Evolutionary conservation across 257 asterid species (phyloP).

Genomic region (Solanum clarkiae): DNA sequence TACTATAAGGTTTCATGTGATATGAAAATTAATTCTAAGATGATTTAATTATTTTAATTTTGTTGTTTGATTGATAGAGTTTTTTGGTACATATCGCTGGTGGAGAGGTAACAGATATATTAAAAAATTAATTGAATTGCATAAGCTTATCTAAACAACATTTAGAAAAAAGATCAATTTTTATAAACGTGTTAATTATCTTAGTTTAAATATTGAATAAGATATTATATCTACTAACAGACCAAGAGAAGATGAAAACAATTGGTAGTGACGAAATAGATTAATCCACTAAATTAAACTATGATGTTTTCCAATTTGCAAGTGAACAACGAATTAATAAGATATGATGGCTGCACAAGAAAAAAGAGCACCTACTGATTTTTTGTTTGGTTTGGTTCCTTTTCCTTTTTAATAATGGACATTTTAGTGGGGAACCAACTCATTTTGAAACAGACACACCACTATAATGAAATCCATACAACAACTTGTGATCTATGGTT

Average conservation of each 20-base stretch:
- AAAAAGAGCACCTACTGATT: neutral
- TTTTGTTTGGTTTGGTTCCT: neutral
- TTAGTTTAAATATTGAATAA: too few species aligned
- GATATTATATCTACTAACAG: too few species aligned
- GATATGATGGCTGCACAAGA: neutral
- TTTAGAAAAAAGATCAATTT: too few species aligned
- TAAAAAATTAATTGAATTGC: too few species aligned
- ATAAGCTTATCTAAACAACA: too few species aligned
- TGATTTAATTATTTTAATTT: neutral
- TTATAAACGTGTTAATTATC: too few species aligned
- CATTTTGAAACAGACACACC: neutral
- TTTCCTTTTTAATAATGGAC: neutral
- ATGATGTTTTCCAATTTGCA: neutral
- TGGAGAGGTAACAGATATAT: neutral
- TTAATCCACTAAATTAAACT: neutral
- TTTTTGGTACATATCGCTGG: accelerated
- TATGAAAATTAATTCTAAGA: neutral
- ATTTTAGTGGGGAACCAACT: conserved; percentile 7
- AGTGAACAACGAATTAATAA: neutral
- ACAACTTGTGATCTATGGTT: neutral
- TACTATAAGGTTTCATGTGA: neutral
- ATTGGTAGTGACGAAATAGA: neutral
- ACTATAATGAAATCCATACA: neutral
- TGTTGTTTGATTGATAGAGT: accelerated
- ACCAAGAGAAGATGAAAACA: neutral